Base-by-base conservation (phyloP, 176 grass and related monocot species). In the Triticum urartu region DNA sequence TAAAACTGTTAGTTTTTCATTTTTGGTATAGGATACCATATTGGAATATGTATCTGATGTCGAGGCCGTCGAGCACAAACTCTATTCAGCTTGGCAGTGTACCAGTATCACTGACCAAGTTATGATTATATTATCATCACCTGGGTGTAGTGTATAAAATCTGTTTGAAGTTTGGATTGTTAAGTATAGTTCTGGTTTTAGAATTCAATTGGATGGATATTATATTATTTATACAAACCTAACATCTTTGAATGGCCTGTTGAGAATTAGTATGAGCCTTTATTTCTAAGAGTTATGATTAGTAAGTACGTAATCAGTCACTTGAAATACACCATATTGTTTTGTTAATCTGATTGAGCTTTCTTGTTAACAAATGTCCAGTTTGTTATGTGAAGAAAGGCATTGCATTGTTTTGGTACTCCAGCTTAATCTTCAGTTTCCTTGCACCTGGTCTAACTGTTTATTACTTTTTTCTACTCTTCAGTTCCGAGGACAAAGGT, bases 401-500 rank as follows among this genome's bases (percentile, higher is more conserved):
- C 24, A 68, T 68, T 15, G 0, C 54, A 75, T 75, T 54, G 42
- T 75, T 85, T 30, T 85, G 20, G 13, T 68, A 74, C 9, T 25
- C 26, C 11, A 12, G 42, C 54, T 48, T 5, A 83, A 48, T 35
- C 65, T 45, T 73, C n/a, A 47, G 70, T 73, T 73, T 47, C 70
- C 42, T 82, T 86, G 60, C 42, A 61, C 78, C 42, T 62, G 21
- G 5, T 60, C 11, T 63, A 18, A 26, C 25, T 33, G 4, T 68
- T 30, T 64, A 48, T 38, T 54, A 32, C 0, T 59, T 67, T 39
- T 38, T 14, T 78, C 21, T 61, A 67, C 68, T 77, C 64, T 80
- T 81, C 83, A 92, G 90, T 45, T 82, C 64, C 7, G 21, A 39
- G 54, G 86, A 90, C 70, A 86, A 79, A 50, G 70, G 54, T 21